phyloP scores from a whole-genome alignment of 169 alveolate species.

The Blepharisma undulans region DNA sequence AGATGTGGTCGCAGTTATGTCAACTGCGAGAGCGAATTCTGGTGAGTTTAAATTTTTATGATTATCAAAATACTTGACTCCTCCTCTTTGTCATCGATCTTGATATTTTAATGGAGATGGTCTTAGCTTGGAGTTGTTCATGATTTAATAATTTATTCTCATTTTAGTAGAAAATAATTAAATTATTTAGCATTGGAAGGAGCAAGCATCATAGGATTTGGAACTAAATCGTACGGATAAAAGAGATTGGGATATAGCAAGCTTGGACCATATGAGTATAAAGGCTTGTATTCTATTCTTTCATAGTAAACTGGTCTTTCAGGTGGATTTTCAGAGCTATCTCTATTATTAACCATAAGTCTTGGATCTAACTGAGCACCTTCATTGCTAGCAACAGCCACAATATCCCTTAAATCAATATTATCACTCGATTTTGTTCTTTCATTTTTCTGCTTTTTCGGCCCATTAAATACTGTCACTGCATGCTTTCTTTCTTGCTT shows the following conservation, averaged over 20 bases:
- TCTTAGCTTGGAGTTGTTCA: background rate
- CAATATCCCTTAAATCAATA: background rate
- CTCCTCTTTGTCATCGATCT: background rate
- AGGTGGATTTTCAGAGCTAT: background rate
- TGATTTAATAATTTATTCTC: background rate
- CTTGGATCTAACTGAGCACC: background rate
- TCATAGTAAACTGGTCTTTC: background rate
- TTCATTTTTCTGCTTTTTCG: background rate
- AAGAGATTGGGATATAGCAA: slow-evolving; percentile 21
- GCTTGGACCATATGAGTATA: background rate
- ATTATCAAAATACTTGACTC: background rate
- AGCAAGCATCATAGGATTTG: slow-evolving; percentile 20
- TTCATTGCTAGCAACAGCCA: slow-evolving; percentile 30
- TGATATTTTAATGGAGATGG: background rate
- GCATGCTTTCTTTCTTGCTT: background rate
- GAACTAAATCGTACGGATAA: slow-evolving; percentile 21
- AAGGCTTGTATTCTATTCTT: background rate
- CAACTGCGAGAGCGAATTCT: background rate
- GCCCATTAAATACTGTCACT: slow-evolving; percentile 25
- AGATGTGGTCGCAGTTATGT: background rate
- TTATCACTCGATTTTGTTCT: background rate
- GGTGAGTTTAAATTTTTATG: background rate
- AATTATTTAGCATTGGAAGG: background rate
- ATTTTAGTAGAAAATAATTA: background rate
- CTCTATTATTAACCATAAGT: background rate